Evolutionary conservation across 805 yeast genomes (phyloP).

Genomic region (Metschnikowia peoriensis): DNA sequence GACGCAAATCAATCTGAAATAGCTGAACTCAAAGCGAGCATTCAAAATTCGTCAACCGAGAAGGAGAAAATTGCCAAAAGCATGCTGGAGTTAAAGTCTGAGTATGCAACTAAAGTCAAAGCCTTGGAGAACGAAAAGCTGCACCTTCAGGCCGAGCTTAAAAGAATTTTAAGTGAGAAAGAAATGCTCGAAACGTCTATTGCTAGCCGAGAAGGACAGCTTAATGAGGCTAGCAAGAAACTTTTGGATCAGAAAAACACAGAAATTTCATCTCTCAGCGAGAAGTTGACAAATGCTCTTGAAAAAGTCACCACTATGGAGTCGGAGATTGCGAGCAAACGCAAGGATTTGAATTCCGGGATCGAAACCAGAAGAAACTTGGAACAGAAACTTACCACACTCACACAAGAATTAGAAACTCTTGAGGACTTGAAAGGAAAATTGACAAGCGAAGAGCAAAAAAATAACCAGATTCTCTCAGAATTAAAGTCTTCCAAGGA

Average conservation of each 20-base stretch:
- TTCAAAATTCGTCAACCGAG: not conserved
- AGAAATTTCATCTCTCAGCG: not conserved
- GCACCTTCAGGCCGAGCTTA: not conserved
- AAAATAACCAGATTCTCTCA: not conserved
- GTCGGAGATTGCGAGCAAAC: not conserved
- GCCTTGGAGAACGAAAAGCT: conserved; percentile 1
- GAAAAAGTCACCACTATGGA: conserved; percentile 3
- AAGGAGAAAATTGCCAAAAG: not conserved
- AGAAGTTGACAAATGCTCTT: not conserved
- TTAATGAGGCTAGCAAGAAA: conserved; percentile 22
- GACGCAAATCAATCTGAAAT: not conserved
- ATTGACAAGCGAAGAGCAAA: conserved; percentile 3
- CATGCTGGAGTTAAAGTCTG: not conserved
- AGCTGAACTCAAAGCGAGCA: conserved; percentile 1
- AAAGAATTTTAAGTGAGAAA: not conserved
- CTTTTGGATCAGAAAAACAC: conserved; percentile 1
- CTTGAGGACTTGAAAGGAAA: conserved; percentile 1
- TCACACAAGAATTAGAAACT: not conserved
- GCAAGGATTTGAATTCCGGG: not conserved
- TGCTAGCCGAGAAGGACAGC: not conserved
- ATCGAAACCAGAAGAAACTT: not conserved
- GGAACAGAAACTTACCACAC: not conserved
- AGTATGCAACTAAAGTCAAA: not conserved
- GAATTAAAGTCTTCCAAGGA: conserved; percentile 5
- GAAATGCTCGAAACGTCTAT: conserved; percentile 1